Conservation (phyloP, 176 grass and related monocot genomes). For the Zea mays region Zm-B73-REFERENCE-NAM-5.0 NC_050102.1:163660501-163661000, state of each 20-base stretch:
- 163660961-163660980: too few relatives aligned
- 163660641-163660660: slow-evolving; percentile 91
- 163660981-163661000: too few relatives aligned
- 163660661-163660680: slow-evolving; percentile 92
- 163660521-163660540: not conserved
- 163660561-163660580: slow-evolving; percentile 5
- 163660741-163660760: slow-evolving; percentile 39
- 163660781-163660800: slow-evolving; percentile 1
- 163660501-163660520: slow-evolving; percentile 21
- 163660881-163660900: too few relatives aligned
- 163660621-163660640: slow-evolving; percentile 93
- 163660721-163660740: slow-evolving; percentile 86
- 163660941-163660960: too few relatives aligned
- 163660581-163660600: not conserved
- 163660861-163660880: too few relatives aligned
- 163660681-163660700: slow-evolving; percentile 66
- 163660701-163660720: slow-evolving; percentile 92
- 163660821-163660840: too few relatives aligned
- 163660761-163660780: slow-evolving; percentile 16
- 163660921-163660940: too few relatives aligned
- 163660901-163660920: too few relatives aligned
- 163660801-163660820: not conserved
- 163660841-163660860: too few relatives aligned
- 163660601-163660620: slow-evolving; percentile 31
- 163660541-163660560: slow-evolving; percentile 14